These are phyloP conservation scores for Arachis monticola DNA, from an alignment of 331 rosid species.

Conservation along the genomic window DNA sequence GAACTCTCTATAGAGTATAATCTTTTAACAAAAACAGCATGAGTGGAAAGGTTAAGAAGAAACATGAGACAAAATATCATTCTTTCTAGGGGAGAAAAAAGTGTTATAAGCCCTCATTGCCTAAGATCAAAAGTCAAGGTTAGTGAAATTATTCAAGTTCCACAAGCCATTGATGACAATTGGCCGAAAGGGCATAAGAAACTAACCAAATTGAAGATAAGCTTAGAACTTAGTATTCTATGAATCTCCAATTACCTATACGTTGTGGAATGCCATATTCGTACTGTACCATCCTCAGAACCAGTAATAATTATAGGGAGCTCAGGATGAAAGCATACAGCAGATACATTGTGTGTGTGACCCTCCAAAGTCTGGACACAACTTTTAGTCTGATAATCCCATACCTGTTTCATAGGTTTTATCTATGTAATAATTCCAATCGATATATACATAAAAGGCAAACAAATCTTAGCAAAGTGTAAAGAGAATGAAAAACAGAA, in stretches of 20 bases:
- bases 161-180: background rate
- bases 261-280: slow-evolving; percentile 99
- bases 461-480: background rate
- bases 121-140: slow-evolving; percentile 6
- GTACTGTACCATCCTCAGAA: slow-evolving; percentile 99
- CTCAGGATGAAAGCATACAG: slow-evolving; percentile 89
- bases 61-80: slow-evolving; percentile 25
- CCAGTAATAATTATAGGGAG: slow-evolving; percentile 99
- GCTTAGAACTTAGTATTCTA: slow-evolving; percentile 22
- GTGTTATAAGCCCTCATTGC: background rate
- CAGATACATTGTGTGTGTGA: too few relatives aligned
- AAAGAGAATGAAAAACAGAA: background rate
- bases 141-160: slow-evolving; percentile 24
- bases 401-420: background rate
- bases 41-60: slow-evolving; percentile 12
- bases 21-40: background rate
- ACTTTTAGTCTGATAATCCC: too few relatives aligned
- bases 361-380: too few relatives aligned
- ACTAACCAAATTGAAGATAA: slow-evolving; percentile 20
- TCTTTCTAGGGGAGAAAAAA: slow-evolving; percentile 1
- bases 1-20: background rate
- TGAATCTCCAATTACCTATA: slow-evolving; percentile 64
- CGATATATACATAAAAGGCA: slow-evolving; percentile 24
- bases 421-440: slow-evolving; percentile 30
- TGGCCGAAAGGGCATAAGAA: slow-evolving; percentile 14